Percentiles rank a stretch among this genome's conserved stretches.
Conservation (phyloP, 129 eudicot species). For the Flaveria robusta region DNA sequence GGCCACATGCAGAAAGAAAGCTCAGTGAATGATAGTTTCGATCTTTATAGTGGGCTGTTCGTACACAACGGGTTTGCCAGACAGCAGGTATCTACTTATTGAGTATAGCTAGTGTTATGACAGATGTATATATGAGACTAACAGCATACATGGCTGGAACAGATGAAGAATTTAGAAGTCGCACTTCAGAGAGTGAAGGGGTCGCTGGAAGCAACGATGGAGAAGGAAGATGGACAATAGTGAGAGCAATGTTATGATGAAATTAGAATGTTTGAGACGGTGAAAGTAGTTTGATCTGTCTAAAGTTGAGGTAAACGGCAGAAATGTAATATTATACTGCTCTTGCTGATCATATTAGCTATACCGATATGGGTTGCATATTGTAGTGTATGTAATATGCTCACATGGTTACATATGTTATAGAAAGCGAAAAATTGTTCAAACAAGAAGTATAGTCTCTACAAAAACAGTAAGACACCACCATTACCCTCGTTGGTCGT, state of each 20-base stretch:
- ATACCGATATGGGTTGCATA: too few relatives aligned
- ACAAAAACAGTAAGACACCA: too few relatives aligned
- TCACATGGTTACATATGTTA: too few relatives aligned
- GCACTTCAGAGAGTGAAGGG: constrained; percentile 61
- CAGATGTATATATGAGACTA: neutral
- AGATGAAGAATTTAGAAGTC: constrained; percentile 56
- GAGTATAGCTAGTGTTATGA: neutral
- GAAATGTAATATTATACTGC: too few relatives aligned
- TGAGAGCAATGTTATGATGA: neutral
- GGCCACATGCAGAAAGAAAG: constrained; percentile 55
- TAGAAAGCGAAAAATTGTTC: too few relatives aligned
- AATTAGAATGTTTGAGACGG: neutral
- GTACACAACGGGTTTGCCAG: constrained; percentile 64
- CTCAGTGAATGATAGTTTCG: constrained; percentile 57
- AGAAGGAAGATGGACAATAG: constrained; percentile 25
- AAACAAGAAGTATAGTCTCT: too few relatives aligned
- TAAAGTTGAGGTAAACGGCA: too few relatives aligned
- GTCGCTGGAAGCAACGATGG: constrained; percentile 39
- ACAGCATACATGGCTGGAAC: constrained; percentile 1
- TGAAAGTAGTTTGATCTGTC: neutral
- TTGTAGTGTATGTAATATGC: too few relatives aligned
- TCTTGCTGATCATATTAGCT: too few relatives aligned
- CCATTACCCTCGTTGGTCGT: too few relatives aligned
- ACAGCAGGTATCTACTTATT: constrained; percentile 43
- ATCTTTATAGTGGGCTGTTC: constrained; percentile 62